These are phyloP conservation scores for Marasmius oreades DNA, from an alignment of 1,284 basidiomycete genomes.

Conservation along the genomic window DNA sequence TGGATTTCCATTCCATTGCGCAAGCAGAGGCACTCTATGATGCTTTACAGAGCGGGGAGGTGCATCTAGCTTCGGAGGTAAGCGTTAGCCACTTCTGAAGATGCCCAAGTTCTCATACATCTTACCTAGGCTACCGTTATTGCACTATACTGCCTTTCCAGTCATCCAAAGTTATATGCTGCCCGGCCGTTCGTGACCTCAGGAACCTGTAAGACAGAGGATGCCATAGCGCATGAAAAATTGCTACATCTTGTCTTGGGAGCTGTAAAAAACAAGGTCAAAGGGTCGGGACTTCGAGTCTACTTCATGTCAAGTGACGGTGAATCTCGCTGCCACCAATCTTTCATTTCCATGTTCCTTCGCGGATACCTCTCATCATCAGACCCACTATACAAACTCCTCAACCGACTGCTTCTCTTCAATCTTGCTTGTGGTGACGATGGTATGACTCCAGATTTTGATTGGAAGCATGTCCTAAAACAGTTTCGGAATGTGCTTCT, in stretches of 20 bases:
- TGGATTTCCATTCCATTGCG: slow-evolving; percentile 18
- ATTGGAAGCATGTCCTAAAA: slow-evolving; percentile 33
- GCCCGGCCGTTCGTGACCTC: slow-evolving; percentile 25
- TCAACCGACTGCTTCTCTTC: slow-evolving; percentile 24
- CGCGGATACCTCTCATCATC: slow-evolving; percentile 14
- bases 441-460: slow-evolving; percentile 31
- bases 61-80: slow-evolving; percentile 28
- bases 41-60: slow-evolving; percentile 17
- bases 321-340: neutral
- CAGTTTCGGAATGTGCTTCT: slow-evolving; percentile 27
- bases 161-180: slow-evolving; percentile 21
- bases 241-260: slow-evolving; percentile 20
- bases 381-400: slow-evolving; percentile 2
- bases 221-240: slow-evolving; percentile 20
- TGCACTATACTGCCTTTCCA: slow-evolving; percentile 22
- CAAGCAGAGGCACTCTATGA: slow-evolving; percentile 24
- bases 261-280: slow-evolving; percentile 13
- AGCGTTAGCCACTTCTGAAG: neutral
- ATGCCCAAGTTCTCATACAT: neutral
- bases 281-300: neutral
- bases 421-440: slow-evolving; percentile 29
- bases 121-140: slow-evolving; percentile 23
- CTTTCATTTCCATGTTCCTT: neutral
- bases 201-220: slow-evolving; percentile 29
- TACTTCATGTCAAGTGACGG: neutral